Conservation (phyloP, 495 filamentous ascomycete species). For the Penicillium turbatum region DNA sequence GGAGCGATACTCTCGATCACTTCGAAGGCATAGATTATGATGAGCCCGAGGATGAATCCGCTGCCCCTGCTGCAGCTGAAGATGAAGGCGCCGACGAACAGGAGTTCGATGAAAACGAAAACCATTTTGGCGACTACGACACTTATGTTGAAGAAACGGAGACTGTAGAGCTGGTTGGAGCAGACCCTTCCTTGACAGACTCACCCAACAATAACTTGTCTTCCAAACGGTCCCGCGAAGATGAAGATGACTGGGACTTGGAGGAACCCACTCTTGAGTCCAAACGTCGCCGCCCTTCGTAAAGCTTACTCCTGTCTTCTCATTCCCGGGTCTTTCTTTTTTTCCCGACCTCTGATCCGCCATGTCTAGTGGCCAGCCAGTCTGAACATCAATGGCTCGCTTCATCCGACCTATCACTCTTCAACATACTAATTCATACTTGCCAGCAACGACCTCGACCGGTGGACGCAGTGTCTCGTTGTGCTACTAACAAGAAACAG, state of each 20-base stretch:
- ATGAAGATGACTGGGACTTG: constrained; percentile 31
- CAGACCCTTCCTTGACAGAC: constrained; percentile 19
- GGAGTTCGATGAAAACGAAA: constrained; percentile 25
- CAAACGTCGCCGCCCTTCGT: constrained; percentile 31
- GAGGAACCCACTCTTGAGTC: constrained; percentile 18
- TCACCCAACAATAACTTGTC: constrained; percentile 17
- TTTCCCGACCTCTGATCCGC: neutral
- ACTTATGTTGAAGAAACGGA: constrained; percentile 18
- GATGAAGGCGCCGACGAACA: constrained; percentile 13
- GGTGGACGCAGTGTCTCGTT: neutral
- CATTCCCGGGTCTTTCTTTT: neutral
- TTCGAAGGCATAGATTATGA: constrained; percentile 19
- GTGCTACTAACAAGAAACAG: constrained; percentile 6
- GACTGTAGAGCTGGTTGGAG: constrained; percentile 21
- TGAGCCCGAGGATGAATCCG: constrained; percentile 10
- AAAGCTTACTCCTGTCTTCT: constrained; percentile 5
- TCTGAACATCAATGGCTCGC: neutral
- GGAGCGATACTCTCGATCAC: constrained; percentile 17
- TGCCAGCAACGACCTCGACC: constrained; percentile 14
- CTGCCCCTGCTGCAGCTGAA: neutral
- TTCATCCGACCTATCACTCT: neutral
- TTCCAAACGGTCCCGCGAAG: constrained; percentile 30
- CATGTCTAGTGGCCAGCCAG: neutral
- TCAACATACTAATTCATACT: constrained; percentile 12
- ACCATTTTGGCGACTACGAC: constrained; percentile 18